A percentile compares a stretch with the other conserved stretches of the same genome.
These are phyloP conservation scores for Dactylonectria macrodidyma DNA, from an alignment of 2,329 filamentous ascomycete species.

Conservation along the genomic window DNA sequence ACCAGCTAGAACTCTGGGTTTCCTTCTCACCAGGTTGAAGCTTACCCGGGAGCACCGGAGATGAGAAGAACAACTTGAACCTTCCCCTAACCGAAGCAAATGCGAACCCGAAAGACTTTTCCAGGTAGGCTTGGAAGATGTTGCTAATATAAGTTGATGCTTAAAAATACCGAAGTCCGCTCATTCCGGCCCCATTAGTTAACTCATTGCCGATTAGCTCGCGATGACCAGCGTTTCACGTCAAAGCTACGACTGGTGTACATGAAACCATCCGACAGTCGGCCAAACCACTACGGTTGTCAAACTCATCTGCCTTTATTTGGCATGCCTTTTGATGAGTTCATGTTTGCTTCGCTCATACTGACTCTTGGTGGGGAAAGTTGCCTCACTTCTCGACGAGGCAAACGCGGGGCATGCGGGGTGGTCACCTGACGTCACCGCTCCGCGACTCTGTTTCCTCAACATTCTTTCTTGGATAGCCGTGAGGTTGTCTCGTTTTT, in stretches of 20 bases:
- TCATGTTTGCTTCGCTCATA: background rate
- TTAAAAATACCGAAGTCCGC: too few species aligned
- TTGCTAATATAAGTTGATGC: too few species aligned
- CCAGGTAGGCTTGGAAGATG: too few species aligned
- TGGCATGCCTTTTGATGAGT: background rate
- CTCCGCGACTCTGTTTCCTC: background rate
- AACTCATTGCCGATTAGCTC: too few species aligned
- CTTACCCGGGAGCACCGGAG: background rate
- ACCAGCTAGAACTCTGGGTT: too few species aligned
- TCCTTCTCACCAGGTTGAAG: background rate
- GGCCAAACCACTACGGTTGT: too few species aligned
- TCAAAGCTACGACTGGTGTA: too few species aligned
- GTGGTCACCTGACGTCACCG: slow-evolving; percentile 4
- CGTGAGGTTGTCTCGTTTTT: background rate
- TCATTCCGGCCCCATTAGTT: too few species aligned
- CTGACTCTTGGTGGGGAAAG: background rate
- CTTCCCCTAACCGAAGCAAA: background rate
- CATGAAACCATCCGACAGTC: too few species aligned
- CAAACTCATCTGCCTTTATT: background rate
- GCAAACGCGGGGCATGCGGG: slow-evolving; percentile 9
- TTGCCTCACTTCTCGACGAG: too few species aligned
- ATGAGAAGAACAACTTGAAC: background rate
- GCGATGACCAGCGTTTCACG: too few species aligned
- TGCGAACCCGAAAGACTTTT: too few species aligned
- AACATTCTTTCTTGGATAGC: background rate